phyloP scores from a whole-genome alignment of 805 yeast genomes.

The Sugiyamaella lignohabitans region DNA sequence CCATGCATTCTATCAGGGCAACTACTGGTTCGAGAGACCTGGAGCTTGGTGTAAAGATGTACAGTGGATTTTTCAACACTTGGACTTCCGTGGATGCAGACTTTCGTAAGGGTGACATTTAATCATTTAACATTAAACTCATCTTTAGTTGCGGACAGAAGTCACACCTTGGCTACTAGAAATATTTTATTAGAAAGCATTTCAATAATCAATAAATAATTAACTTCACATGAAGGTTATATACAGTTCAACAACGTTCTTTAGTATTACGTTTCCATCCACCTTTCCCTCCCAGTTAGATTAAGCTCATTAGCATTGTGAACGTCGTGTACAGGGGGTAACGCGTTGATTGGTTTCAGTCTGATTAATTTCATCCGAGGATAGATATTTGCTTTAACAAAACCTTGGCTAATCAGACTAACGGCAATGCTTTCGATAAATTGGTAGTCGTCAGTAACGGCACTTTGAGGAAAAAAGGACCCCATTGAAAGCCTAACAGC shows the following conservation, averaged over 20 bases:
- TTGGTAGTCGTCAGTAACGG: constrained; percentile 17
- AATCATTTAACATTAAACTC: too few species aligned
- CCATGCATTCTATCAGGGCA: constrained; percentile 85
- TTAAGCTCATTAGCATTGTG: not conserved
- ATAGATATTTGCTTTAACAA: constrained; percentile 32
- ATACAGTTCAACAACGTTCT: not conserved
- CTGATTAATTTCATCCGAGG: constrained; percentile 19
- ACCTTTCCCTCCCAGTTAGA: not conserved
- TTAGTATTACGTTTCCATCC: constrained; percentile 3
- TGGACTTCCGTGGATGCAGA: constrained; percentile 47
- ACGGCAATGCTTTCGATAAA: constrained; percentile 30
- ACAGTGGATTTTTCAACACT: constrained; percentile 55
- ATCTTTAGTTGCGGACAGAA: not conserved
- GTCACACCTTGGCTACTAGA: not conserved
- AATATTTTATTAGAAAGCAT: not conserved
- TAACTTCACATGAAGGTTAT: too few species aligned
- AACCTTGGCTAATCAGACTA: constrained; percentile 31
- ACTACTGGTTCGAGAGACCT: constrained; percentile 70
- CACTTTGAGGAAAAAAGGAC: constrained; percentile 2
- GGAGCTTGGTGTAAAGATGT: constrained; percentile 63
- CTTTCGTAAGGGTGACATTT: constrained; percentile 7
- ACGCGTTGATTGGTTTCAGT: constrained; percentile 5
- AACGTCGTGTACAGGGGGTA: not conserved
- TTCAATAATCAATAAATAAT: too few species aligned
- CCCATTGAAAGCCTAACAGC: constrained; percentile 14